Percentiles rank a stretch among this genome's conserved stretches.
phyloP scores from a whole-genome alignment of 371 early-diverging fungal genomes.

The Apophysomyces ossiformis region DNA sequence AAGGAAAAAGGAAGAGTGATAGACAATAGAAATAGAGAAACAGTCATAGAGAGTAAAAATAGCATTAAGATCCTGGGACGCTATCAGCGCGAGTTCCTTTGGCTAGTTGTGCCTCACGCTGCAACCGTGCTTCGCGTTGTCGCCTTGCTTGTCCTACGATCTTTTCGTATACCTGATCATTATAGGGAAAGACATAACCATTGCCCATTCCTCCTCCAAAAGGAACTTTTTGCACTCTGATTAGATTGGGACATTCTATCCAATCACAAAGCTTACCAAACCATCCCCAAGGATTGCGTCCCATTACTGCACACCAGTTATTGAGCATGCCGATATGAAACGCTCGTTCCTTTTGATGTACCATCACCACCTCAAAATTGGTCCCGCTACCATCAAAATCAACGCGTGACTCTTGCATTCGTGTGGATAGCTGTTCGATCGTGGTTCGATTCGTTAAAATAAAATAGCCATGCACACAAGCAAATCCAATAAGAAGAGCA shows the following conservation, averaged over 20 bases:
- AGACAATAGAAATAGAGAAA: not conserved
- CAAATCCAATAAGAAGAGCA: slow-evolving; percentile 49
- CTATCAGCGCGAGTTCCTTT: not conserved
- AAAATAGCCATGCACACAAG: slow-evolving; percentile 52
- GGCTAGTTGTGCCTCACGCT: not conserved
- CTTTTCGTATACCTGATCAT: slow-evolving; percentile 43
- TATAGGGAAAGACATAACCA: slow-evolving; percentile 57
- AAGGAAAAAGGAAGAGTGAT: not conserved
- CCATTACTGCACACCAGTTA: slow-evolving; percentile 56
- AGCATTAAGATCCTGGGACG: not conserved
- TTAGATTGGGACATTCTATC: not conserved
- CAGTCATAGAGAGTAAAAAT: too few relatives aligned
- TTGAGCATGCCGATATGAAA: slow-evolving; percentile 47
- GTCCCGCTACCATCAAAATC: slow-evolving; percentile 51
- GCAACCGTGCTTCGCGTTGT: slow-evolving; percentile 27
- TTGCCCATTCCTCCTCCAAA: slow-evolving; percentile 47
- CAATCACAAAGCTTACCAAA: slow-evolving; percentile 39
- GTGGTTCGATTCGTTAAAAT: slow-evolving; percentile 61
- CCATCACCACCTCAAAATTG: slow-evolving; percentile 51
- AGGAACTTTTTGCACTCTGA: slow-evolving; percentile 31
- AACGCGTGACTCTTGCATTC: slow-evolving; percentile 44
- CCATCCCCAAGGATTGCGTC: slow-evolving; percentile 37
- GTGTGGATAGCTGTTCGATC: slow-evolving; percentile 56
- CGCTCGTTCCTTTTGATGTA: slow-evolving; percentile 47
- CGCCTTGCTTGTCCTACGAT: slow-evolving; percentile 47